These are phyloP conservation scores for Trichopus zeylanicus DNA, from an alignment of 116 monocot genomes.

Conservation along the genomic window DNA sequence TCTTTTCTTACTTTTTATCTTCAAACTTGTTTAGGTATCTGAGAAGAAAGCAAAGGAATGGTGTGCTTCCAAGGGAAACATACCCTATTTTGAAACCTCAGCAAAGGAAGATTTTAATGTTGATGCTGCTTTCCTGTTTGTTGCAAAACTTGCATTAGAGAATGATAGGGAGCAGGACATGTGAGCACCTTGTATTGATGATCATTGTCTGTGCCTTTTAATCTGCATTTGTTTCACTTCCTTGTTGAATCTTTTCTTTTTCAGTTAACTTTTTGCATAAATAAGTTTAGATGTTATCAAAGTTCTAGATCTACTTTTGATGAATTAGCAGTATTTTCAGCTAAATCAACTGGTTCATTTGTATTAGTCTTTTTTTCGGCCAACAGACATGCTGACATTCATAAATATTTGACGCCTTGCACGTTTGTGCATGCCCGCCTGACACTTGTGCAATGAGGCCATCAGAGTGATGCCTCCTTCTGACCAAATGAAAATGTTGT, in stretches of 20 bases:
- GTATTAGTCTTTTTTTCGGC: too few relatives aligned
- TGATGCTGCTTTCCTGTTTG: constrained; percentile 62
- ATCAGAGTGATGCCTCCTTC: too few relatives aligned
- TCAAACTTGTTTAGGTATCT: constrained; percentile 51
- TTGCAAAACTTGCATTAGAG: constrained; percentile 70
- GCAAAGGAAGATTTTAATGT: constrained; percentile 81
- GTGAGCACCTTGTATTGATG: constrained; percentile 26
- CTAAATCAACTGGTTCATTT: too few relatives aligned
- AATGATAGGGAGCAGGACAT: constrained; percentile 72
- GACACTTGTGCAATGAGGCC: too few relatives aligned
- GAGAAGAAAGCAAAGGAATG: constrained; percentile 86
- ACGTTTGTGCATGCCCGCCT: too few relatives aligned
- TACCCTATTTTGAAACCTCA: constrained; percentile 92
- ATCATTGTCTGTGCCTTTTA: neutral
- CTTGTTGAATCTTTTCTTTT: neutral
- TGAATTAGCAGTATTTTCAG: too few relatives aligned
- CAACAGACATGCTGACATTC: too few relatives aligned
- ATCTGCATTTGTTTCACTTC: neutral
- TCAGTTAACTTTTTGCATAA: too few relatives aligned
- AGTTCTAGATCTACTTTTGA: too few relatives aligned
- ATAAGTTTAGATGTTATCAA: too few relatives aligned
- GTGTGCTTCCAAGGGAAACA: constrained; percentile 77
- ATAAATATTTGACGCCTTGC: too few relatives aligned
- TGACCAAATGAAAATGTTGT: too few relatives aligned
- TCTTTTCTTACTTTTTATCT: neutral